Percentiles rank a stretch among this genome's conserved stretches.
These are phyloP conservation scores for Claviceps maximensis DNA, from an alignment of 2,329 filamentous ascomycete genomes.

Conservation along the genomic window DNA sequence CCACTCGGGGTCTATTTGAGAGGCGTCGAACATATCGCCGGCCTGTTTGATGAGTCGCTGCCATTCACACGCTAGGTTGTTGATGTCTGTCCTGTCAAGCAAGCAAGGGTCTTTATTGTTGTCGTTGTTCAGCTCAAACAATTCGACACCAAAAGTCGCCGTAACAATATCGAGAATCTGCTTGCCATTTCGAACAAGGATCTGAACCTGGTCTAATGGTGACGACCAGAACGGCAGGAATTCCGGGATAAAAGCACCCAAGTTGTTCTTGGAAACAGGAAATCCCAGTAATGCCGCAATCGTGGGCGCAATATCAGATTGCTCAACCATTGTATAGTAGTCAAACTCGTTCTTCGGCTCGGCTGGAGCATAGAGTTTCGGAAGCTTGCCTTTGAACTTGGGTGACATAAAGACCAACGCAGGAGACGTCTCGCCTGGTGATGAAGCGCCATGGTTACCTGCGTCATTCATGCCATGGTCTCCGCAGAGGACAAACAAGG, in stretches of 20 bases:
- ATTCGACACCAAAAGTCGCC: slow-evolving; percentile 49
- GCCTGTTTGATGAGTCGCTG: slow-evolving; percentile 18
- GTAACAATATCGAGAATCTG: slow-evolving; percentile 70
- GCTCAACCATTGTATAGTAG: slow-evolving; percentile 77
- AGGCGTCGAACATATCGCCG: slow-evolving; percentile 8
- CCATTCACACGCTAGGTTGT: slow-evolving; percentile 60
- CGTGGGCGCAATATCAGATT: slow-evolving; percentile 87
- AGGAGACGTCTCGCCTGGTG: slow-evolving; percentile 84
- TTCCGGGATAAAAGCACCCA: slow-evolving; percentile 72
- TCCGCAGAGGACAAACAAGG: slow-evolving; percentile 74
- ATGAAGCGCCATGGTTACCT: slow-evolving; percentile 91
- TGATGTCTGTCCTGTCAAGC: slow-evolving; percentile 26
- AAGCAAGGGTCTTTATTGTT: slow-evolving; percentile 21
- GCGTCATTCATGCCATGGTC: slow-evolving; percentile 99
- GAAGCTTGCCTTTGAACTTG: slow-evolving; percentile 50
- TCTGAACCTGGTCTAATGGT: slow-evolving; percentile 42
- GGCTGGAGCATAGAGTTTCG: slow-evolving; percentile 36
- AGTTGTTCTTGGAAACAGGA: slow-evolving; percentile 76
- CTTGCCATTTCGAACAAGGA: slow-evolving; percentile 64
- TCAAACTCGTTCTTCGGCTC: slow-evolving; percentile 56
- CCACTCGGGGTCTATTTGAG: slow-evolving; percentile 25
- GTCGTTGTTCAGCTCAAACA: slow-evolving; percentile 24
- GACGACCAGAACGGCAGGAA: slow-evolving; percentile 62
- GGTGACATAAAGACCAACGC: slow-evolving; percentile 86
- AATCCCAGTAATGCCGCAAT: slow-evolving; percentile 77